Evolutionary conservation across 768 basidiomycete genomes (phyloP), one percentile per base, ranked within the genome.

Genomic region (Termitomyces sp.): DNA sequence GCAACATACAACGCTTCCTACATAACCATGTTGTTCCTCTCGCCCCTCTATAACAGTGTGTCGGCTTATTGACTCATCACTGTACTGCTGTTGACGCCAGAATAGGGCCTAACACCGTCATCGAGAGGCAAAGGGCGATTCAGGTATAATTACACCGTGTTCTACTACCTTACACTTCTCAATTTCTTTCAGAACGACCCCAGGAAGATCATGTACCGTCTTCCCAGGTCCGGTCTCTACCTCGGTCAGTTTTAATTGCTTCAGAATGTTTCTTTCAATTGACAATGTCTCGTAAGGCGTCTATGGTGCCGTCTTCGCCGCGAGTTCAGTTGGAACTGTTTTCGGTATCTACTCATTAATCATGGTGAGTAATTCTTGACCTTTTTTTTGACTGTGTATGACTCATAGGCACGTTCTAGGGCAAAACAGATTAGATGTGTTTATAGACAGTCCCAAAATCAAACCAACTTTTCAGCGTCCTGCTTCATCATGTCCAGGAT

Each of bases 31-130:
- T 65, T 67, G 45, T 46, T 76, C 64, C 73, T 86, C 66, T 76
- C 76, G 68, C 76, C 80, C 42, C 76, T 90, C 61, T 82, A 86
- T 67, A 78, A 86, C 74, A 80, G 88, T 89, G 68, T 58, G 83
- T 72, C n/a, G 22, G 4, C 10, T 36, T 32, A 3, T 23, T 39
- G 55, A 38, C 35, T 43, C 18, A 2, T 11, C 11, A 23, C n/a
- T 44, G 12, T n/a, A n/a, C 45, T 35, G 35, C 9, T 39, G 27
- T 7, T 61, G n/a, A 53, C 22, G 10, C 15, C 48, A 18, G 18
- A 44, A 22, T 63, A 83, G 83, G 79, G 67, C 85, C 84, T 61
- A 88, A 91, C 75, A 67, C 67, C 52, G 77, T 89, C 57, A 68
- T 82, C 39, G 81, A 86, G 72, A 84, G 72, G 66, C 89, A 91